Evolutionary conservation across 116 monocot genomes (phyloP).

Genomic region (Thalassia testudinum): DNA sequence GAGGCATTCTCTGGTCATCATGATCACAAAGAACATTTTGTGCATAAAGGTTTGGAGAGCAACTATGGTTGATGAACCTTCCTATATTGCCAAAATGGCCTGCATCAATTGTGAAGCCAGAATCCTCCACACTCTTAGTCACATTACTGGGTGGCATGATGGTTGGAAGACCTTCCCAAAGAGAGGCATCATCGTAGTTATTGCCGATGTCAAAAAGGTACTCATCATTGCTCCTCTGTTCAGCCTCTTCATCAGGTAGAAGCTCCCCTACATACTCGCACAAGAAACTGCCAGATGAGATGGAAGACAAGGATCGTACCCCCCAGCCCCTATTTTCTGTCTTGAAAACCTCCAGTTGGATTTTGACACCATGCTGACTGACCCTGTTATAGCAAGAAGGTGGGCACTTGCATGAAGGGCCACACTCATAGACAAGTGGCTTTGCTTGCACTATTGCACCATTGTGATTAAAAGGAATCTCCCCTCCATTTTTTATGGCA

Average conservation of each 20-base stretch:
- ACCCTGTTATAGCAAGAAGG: slow-evolving; percentile 30
- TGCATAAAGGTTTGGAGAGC: slow-evolving; percentile 71
- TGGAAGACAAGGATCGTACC: slow-evolving; percentile 18
- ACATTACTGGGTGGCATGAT: slow-evolving; percentile 19
- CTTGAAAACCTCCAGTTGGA: slow-evolving; percentile 28
- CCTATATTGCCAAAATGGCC: slow-evolving; percentile 49
- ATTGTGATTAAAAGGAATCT: slow-evolving; percentile 21
- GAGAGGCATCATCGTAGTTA: slow-evolving; percentile 43
- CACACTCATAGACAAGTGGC: slow-evolving; percentile 30
- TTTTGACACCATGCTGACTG: slow-evolving; percentile 23
- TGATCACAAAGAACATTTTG: slow-evolving; percentile 79
- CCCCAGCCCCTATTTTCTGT: slow-evolving; percentile 29
- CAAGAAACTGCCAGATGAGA: slow-evolving; percentile 25
- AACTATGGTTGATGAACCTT: slow-evolving; percentile 77
- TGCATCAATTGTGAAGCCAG: slow-evolving; percentile 70
- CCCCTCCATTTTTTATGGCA: slow-evolving; percentile 29
- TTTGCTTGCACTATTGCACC: slow-evolving; percentile 30
- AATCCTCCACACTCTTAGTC: slow-evolving; percentile 10
- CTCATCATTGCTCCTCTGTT: slow-evolving; percentile 16
- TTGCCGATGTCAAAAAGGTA: slow-evolving; percentile 63
- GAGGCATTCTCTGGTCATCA: slow-evolving; percentile 61
- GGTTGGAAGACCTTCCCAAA: slow-evolving; percentile 38
- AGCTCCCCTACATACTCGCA: slow-evolving; percentile 31
- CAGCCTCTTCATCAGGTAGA: slow-evolving; percentile 19
- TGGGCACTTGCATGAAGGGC: slow-evolving; percentile 35